A percentile compares a stretch with the other conserved stretches of the same genome.
Conservation (phyloP, 495 filamentous ascomycete species). For the Talaromyces ruber region DNA sequence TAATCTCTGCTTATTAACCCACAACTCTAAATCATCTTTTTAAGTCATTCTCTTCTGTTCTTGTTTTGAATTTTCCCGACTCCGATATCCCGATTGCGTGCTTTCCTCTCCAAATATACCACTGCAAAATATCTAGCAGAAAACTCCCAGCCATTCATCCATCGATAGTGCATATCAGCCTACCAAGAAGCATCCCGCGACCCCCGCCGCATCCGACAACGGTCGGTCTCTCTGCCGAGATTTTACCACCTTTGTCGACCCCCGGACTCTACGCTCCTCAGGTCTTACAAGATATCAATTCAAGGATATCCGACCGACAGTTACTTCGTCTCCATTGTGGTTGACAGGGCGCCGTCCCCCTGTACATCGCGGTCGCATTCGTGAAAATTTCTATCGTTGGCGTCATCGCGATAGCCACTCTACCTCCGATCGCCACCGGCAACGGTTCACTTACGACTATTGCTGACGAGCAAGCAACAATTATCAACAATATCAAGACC, state of each 20-base stretch:
- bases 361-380: background rate
- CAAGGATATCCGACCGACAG: background rate
- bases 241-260: background rate
- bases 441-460: background rate
- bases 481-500: background rate
- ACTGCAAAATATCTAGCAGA: background rate
- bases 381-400: background rate
- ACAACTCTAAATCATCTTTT: background rate
- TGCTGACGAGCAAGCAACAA: background rate
- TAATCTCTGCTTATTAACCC: background rate
- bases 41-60: background rate
- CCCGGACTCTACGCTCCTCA: background rate
- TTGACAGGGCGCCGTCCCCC: background rate
- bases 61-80: background rate
- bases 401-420: constrained; percentile 2
- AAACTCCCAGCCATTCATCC: background rate
- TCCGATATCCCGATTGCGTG: background rate
- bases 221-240: background rate
- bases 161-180: background rate
- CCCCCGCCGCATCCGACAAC: background rate
- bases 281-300: background rate
- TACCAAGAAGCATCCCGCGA: background rate
- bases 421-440: background rate
- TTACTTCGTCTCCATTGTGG: background rate
- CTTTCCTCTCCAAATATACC: background rate